Conservation (phyloP, 768 basidiomycete genomes). For the Polyporus arcularius region DNA sequence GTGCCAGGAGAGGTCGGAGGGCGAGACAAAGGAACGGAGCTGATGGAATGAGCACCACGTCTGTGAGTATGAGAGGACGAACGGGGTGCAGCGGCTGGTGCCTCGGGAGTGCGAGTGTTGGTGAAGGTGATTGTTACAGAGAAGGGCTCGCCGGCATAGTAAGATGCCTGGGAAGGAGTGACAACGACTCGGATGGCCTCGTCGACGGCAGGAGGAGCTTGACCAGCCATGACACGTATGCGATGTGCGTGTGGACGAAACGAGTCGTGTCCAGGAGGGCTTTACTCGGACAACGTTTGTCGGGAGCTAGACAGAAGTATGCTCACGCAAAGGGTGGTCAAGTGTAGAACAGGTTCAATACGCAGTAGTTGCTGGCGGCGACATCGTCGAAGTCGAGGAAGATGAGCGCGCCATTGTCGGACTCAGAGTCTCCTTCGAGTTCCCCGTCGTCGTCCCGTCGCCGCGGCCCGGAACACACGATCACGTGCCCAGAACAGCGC, state of each 20-base stretch:
- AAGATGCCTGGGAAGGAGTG: conserved; percentile 82
- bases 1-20: conserved; percentile 84
- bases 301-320: background rate
- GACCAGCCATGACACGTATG: conserved; percentile 10
- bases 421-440: background rate
- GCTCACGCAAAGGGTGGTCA: background rate
- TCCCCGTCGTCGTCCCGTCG: conserved; percentile 2
- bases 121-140: conserved; percentile 84
- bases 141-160: conserved; percentile 91
- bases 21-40: conserved; percentile 76
- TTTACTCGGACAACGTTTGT: background rate
- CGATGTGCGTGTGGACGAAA: background rate
- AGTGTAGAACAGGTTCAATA: background rate
- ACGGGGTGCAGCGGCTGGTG: conserved; percentile 35
- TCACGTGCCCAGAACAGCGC: conserved; percentile 9
- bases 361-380: background rate
- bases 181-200: conserved; percentile 63
- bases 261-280: background rate
- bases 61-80: conserved; percentile 50
- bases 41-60: conserved; percentile 78
- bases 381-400: background rate
- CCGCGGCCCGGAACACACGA: conserved; percentile 14
- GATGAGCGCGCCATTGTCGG: background rate
- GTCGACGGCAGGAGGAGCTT: conserved; percentile 13
- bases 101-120: conserved; percentile 65